Evolutionary conservation across 345 rosid species (phyloP).

Genomic region (Aquilaria yunnanensis): DNA sequence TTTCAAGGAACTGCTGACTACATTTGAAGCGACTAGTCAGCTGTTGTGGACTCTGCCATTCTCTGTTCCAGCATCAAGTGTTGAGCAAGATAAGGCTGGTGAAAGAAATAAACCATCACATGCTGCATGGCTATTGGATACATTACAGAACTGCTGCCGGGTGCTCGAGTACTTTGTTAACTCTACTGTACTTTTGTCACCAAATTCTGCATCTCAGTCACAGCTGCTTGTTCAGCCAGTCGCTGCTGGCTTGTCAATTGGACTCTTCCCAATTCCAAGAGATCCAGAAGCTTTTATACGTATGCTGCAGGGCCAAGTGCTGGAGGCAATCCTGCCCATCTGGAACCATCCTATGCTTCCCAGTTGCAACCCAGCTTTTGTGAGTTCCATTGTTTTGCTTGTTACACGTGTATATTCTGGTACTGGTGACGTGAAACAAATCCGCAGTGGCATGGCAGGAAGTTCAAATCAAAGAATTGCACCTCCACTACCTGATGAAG

Average conservation of each 20-base stretch:
- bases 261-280: conserved; percentile 85
- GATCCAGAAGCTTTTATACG: conserved; percentile 86
- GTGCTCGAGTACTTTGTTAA: conserved; percentile 85
- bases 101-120: conserved; percentile 64
- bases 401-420: conserved; percentile 82
- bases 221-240: conserved; percentile 91
- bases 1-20: conserved; percentile 80
- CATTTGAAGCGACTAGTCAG: conserved; percentile 96
- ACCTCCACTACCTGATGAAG: conserved; percentile 91
- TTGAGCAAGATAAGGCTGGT: conserved; percentile 60
- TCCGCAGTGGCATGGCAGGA: conserved; percentile 54
- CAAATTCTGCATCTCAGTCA: conserved; percentile 69
- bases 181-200: conserved; percentile 58
- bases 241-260: conserved; percentile 82
- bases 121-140: conserved; percentile 71
- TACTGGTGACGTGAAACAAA: conserved; percentile 80
- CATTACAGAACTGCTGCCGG: conserved; percentile 76
- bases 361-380: conserved; percentile 64
- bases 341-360: conserved; percentile 89
- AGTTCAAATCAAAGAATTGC: conserved; percentile 62
- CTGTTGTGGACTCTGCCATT: conserved; percentile 73
- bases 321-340: conserved; percentile 78
- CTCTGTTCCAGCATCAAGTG: conserved; percentile 38
- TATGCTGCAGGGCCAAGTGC: conserved; percentile 85
- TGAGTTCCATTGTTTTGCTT: conserved; percentile 68